Base-by-base conservation (phyloP, 2,329 filamentous ascomycete genomes). In the Sporothrix humicola region DNA sequence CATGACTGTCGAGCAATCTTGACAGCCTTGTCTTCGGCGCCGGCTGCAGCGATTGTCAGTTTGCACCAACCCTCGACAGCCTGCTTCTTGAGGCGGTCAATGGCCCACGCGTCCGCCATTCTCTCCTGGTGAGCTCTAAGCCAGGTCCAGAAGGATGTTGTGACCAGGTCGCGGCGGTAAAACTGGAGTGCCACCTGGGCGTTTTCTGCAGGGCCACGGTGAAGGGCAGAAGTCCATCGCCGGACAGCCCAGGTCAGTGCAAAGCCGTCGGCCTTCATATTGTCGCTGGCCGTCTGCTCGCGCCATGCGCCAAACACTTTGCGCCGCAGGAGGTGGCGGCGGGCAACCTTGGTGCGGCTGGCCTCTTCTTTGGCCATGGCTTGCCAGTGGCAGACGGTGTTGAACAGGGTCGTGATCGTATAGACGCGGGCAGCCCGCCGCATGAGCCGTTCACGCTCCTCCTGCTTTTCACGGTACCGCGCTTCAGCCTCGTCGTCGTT, bases 241-340 rank as follows among this genome's bases (percentile, higher is more conserved):
- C 77, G 75, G 2, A 81, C 75, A 6, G 76, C 75, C n/a, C 79
- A 73, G 56, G 74, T 72, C 13, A 80, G 74, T 31, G 76, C 72
- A 37, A 82, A 80, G 54, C 75, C 83, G 26, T 83, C 82, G 15
- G 85, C 85, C 76, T 87, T 87, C 56, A 83, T 77, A 59, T 89
- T 86, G 76, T 92, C 90, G 69, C 89, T 85, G 0, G 85, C 84
- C 0, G 90, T 91, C 72, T 92, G 88, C 73, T 89, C 86, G 37
- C 87, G 85, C 92, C 92, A 94, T 8, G 89, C 89, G 73, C 88
- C 88, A 80, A 93, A 93, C 75, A 90, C 91, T 72, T 88, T 88
- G 13, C 88, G 89, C 72, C 91, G 86, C 72, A 96, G 82, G 74
- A 95, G 89, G 79, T 93, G 92, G 75, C 89, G 85, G 75, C 92